Evolutionary conservation across 805 yeast genomes (phyloP), one percentile per base, ranked within the genome.

Genomic region (Cyberlindnera maritima): DNA sequence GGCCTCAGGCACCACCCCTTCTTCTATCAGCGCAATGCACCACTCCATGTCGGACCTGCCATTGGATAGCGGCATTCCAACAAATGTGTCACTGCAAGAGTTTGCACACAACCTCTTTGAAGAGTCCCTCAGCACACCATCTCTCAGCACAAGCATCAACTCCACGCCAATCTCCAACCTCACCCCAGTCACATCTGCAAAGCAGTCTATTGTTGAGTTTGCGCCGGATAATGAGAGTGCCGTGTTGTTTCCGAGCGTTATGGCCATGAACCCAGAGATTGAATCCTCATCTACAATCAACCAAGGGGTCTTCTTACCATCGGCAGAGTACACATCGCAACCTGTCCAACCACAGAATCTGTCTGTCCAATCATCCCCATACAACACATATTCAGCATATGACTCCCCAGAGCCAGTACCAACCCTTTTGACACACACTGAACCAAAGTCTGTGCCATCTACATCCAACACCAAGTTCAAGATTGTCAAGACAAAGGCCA

Each of bases 121-220:
- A 17, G 50, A 42, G 21, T 19, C 32, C 11, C 25, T 42, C 3
- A 28, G 37, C n/a, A 35, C 36, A 6, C 50, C 50, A 15, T 48
- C 52, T 2, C 17, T 48, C 8, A 44, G 49, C 13, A 23, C 39
- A 14, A 48, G 52, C 39, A 34, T 44, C 32, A 44, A 48, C 26
- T 48, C 52, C 7, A 48, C 52, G 8, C 52, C 52, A 14, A 8
- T 39, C 3, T 36, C 46, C 11, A 36, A 39, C 17, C 12, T 33
- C 4, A 37, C 44, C 15, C 38, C 44, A 35, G 18, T 35, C 13
- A 37, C 25, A 10, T 37, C 40, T 12, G 11, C 39, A 9, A 41
- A 44, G 39, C 29, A 21, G 23, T 31, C 47, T 4, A 12, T 18
- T 20, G 29, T 13, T 4, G 13, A 36, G 3, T 18, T 31, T 21